These are phyloP conservation scores for Deinandra increscens DNA, from an alignment of 129 eudicot species.

Conservation along the genomic window DNA sequence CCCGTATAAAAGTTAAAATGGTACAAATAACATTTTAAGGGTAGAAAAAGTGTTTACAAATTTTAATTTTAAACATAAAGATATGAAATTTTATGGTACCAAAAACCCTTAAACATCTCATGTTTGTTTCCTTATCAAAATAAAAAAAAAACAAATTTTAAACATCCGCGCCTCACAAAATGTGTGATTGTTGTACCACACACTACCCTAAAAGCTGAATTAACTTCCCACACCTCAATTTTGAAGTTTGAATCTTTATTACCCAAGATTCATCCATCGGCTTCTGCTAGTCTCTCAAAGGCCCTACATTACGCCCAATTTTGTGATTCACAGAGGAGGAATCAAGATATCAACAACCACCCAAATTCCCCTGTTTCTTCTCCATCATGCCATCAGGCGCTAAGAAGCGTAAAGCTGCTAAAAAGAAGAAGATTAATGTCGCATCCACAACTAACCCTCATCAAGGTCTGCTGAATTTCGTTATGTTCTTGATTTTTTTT, in stretches of 20 bases:
- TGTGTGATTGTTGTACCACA: neutral
- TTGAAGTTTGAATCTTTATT: neutral
- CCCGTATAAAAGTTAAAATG: too few species aligned
- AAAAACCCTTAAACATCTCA: too few species aligned
- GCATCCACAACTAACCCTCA: slow-evolving; percentile 30
- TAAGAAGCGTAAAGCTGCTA: slow-evolving; percentile 92
- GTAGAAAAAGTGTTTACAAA: too few species aligned
- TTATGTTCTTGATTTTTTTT: slow-evolving; percentile 8
- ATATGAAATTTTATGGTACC: too few species aligned
- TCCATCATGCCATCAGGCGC: slow-evolving; percentile 90
- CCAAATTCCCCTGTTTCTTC: slow-evolving; percentile 18
- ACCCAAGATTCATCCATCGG: slow-evolving; percentile 4
- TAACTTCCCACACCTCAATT: neutral
- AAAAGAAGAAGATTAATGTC: slow-evolving; percentile 62
- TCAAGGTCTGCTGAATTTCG: slow-evolving; percentile 29
- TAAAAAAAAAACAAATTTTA: too few species aligned
- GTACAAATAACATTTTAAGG: too few species aligned
- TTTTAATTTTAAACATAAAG: too few species aligned
- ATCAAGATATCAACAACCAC: slow-evolving; percentile 1
- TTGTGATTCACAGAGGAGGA: neutral
- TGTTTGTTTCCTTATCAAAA: too few species aligned
- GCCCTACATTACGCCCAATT: neutral
- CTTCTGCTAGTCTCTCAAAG: neutral
- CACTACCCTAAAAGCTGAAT: neutral
- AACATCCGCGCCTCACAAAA: neutral